Evolutionary conservation across 805 yeast genomes (phyloP).

Genomic region (Candida pseudofarinosa): DNA sequence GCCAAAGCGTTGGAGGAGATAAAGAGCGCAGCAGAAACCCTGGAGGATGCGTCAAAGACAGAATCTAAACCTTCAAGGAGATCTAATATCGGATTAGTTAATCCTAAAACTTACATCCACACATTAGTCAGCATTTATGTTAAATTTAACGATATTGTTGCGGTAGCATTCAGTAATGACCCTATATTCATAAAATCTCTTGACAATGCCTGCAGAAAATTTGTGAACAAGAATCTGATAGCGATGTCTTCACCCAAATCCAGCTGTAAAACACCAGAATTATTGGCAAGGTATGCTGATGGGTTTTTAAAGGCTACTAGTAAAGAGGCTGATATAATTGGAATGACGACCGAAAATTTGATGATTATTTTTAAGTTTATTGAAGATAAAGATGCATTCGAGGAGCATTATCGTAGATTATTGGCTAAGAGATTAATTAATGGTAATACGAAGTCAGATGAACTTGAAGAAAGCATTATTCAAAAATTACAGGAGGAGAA

Average conservation of each 20-base stretch:
- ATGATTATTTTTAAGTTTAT: conserved; percentile 84
- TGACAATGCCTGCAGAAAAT: conserved; percentile 82
- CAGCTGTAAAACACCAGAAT: conserved; percentile 82
- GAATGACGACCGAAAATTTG: conserved; percentile 78
- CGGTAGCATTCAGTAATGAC: conserved; percentile 64
- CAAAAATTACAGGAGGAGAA: conserved; percentile 85
- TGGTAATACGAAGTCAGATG: conserved; percentile 80
- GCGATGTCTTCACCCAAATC: conserved; percentile 63
- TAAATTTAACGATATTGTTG: conserved; percentile 63
- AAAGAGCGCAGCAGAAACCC: conserved; percentile 29
- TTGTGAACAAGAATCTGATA: conserved; percentile 76
- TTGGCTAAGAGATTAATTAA: conserved; percentile 86
- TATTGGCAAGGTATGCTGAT: conserved; percentile 86
- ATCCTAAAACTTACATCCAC: conserved; percentile 78
- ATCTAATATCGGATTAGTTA: conserved; percentile 33
- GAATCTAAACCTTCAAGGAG: conserved; percentile 15
- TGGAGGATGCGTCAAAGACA: conserved; percentile 11
- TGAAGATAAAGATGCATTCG: conserved; percentile 93
- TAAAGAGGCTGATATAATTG: conserved; percentile 64
- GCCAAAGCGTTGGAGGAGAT: conserved; percentile 51
- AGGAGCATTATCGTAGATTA: conserved; percentile 83
- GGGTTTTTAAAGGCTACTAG: conserved; percentile 71
- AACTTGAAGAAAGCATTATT: conserved; percentile 78
- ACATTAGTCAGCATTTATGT: conserved; percentile 67
- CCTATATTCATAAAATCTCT: conserved; percentile 79